phyloP scores from a whole-genome alignment of 2,329 filamentous ascomycete species.

The Lachnellula willkommii region DNA sequence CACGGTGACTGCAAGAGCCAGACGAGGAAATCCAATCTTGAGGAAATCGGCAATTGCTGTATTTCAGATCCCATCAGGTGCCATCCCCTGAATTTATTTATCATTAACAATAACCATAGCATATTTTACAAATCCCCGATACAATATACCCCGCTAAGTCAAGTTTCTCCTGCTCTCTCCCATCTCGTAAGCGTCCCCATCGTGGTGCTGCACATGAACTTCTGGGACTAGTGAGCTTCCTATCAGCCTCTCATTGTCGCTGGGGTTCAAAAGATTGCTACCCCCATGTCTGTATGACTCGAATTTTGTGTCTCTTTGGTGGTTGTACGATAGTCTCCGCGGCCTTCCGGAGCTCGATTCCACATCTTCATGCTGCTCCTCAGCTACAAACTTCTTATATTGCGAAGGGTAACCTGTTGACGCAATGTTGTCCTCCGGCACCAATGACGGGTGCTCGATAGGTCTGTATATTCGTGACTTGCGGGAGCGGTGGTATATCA shows the following conservation, averaged over 20 bases:
- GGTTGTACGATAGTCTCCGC: constrained; percentile 18
- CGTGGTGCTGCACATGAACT: constrained; percentile 21
- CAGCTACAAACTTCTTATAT: not conserved
- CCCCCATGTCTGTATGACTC: constrained; percentile 14
- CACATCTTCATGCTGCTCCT: constrained; percentile 3
- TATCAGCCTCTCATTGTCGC: not conserved
- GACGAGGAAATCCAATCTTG: no score
- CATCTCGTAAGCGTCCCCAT: constrained; percentile 17
- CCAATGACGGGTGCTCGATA: constrained; percentile 4
- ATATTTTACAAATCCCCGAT: not conserved
- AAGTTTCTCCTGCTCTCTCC: constrained; percentile 6
- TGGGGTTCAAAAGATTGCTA: not conserved
- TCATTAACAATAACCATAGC: not conserved
- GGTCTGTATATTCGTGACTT: constrained; percentile 8
- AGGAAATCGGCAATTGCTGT: no score
- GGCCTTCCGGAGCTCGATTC: not conserved
- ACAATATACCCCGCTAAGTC: not conserved
- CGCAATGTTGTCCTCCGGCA: not conserved
- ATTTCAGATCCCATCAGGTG: no score
- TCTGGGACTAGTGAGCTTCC: constrained; percentile 10
- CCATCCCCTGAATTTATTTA: not conserved
- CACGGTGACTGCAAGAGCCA: no score
- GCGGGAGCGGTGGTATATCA: constrained; percentile 18
- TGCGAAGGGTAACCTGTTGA: not conserved
- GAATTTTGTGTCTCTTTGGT: constrained; percentile 18